Conservation (phyloP, 345 rosid genomes). For the Salix purpurea region DNA sequence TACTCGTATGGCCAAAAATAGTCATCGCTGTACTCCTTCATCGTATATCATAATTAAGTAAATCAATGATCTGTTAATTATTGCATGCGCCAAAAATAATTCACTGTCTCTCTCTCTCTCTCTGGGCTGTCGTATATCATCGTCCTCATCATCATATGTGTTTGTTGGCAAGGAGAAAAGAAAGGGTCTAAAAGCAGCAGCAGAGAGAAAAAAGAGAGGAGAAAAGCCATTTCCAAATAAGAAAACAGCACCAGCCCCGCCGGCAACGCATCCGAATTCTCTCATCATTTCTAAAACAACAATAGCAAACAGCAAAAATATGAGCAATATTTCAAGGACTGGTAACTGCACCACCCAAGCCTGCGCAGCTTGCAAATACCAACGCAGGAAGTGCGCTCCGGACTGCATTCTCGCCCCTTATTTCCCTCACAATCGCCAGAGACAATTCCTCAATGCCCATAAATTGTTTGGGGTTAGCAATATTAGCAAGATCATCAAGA, state of each 20-base stretch:
- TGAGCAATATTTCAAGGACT: slow-evolving; percentile 13
- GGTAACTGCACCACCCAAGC: slow-evolving; percentile 32
- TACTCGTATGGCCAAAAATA: too few relatives aligned
- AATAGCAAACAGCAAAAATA: neutral
- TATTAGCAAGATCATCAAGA: slow-evolving; percentile 72
- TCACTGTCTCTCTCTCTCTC: neutral
- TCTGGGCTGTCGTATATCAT: neutral
- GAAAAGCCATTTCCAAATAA: neutral
- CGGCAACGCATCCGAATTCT: slow-evolving; percentile 26
- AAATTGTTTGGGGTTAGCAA: slow-evolving; percentile 90
- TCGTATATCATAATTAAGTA: too few relatives aligned
- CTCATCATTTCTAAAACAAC: neutral
- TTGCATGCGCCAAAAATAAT: too few relatives aligned
- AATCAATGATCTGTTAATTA: too few relatives aligned
- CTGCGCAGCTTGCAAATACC: slow-evolving; percentile 97
- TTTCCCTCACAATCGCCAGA: slow-evolving; percentile 78
- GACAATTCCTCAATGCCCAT: slow-evolving; percentile 89
- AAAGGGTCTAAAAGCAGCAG: slow-evolving; percentile 8
- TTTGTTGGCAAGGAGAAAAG: slow-evolving; percentile 5
- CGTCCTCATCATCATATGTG: neutral
- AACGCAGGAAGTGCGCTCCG: slow-evolving; percentile 82
- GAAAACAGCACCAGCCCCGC: slow-evolving; percentile 15
- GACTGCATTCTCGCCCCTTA: slow-evolving; percentile 97
- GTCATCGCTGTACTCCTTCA: too few relatives aligned
- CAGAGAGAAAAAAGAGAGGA: slow-evolving; percentile 1